These are phyloP conservation scores for Ensete ventricosum DNA, from an alignment of 176 grass and related monocot species.

Conservation along the genomic window DNA sequence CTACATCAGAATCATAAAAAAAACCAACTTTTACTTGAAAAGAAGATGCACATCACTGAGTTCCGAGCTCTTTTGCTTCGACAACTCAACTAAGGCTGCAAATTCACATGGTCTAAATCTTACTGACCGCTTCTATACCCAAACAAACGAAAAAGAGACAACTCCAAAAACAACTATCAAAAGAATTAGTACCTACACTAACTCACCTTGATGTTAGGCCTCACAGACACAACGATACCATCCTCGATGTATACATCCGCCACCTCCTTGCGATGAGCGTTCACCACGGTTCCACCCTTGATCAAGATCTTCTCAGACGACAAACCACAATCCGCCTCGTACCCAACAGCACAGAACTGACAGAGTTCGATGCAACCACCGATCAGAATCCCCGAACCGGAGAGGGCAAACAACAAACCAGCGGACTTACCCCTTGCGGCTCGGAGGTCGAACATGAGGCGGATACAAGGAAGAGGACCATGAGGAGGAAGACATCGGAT, in stretches of 20 bases:
- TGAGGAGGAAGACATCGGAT: neutral
- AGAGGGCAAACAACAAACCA: neutral
- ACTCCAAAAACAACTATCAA: neutral
- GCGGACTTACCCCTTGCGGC: neutral
- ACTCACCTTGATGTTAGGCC: constrained; percentile 65
- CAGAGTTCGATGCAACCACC: neutral
- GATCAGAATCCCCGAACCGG: neutral
- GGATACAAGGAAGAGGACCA: neutral
- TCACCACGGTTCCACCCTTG: constrained; percentile 90
- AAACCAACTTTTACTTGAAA: neutral
- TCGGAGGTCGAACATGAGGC: neutral
- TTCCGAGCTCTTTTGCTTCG: neutral
- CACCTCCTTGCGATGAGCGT: constrained; percentile 64
- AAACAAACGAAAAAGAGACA: too few species aligned
- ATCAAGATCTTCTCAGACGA: constrained; percentile 57
- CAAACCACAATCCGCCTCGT: constrained; percentile 1
- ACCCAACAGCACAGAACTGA: constrained; percentile 15
- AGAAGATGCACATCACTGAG: neutral
- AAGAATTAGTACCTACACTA: neutral
- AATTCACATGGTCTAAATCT: neutral
- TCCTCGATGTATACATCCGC: constrained; percentile 92
- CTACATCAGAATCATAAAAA: neutral
- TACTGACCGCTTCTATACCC: too few species aligned
- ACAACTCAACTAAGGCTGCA: neutral
- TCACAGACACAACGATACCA: constrained; percentile 61